Evolutionary conservation across 768 basidiomycete genomes (phyloP), one percentile per base, ranked within the genome.

Genomic region (Albatrellus ellisii): DNA sequence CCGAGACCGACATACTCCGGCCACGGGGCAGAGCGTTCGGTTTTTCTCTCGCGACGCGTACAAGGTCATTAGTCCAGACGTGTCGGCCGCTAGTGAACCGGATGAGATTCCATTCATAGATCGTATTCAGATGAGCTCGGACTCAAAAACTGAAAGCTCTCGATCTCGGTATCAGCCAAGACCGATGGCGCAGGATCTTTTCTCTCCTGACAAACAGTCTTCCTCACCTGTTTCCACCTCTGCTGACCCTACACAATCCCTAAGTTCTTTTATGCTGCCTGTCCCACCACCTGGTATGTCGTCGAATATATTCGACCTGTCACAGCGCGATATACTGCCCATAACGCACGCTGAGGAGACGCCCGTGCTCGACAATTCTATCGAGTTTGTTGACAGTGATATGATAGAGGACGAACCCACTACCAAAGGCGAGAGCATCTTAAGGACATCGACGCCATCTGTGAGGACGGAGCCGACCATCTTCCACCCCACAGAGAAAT

Each of bases 21-120:
- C 77, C 3, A 81, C 79, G 9, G 81, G 82, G n/a, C 76, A 77
- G 54, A 83, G 75, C 46, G 82, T 85, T 31, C 75, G 82, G 5
- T 84, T 85, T 62, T 82, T 83, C 57, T 74, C 80, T 21, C 68
- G 75, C 21, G 75, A 81, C 41, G 76, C 74, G 10, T 78, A 71
- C 62, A 76, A 69, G 47, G 62, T 72, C 18, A 73, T 79, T 52
- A 80, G 68, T 37, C 77, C 79, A n/a, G 76, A 83, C 33, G 60
- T 67, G 17, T 79, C 78, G 14, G 57, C 62, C 32, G 66, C 69
- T 35, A 60, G 55, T 42, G 57, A 63, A 36, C 55, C 54, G 12
- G 55, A 56, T 8, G 56, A 58, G 12, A 37, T 49, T 0, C 52
- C 55, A 2, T 51, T 64, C 18, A 48, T 51, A 7, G 51, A 56